A percentile compares a stretch with the other conserved stretches of the same genome.
Conservation (phyloP, 805 yeast species). For the Sungouiozyma ichnusensis region DNA sequence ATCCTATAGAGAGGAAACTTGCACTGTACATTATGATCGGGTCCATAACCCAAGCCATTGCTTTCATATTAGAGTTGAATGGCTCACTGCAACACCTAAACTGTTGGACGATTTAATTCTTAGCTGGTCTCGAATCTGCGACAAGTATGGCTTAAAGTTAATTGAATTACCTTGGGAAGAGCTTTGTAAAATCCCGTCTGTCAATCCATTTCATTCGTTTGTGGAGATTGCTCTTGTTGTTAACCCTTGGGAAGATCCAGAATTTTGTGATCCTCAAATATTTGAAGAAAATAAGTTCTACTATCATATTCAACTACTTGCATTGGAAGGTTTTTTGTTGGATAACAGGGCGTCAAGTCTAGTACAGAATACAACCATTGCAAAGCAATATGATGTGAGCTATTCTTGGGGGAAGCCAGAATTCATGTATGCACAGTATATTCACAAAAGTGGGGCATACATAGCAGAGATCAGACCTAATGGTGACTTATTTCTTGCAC, state of each 20-base stretch:
- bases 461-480: conserved; percentile 76
- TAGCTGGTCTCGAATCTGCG: conserved; percentile 74
- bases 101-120: conserved; percentile 68
- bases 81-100: conserved; percentile 86
- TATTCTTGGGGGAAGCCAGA: conserved; percentile 90
- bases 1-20: conserved; percentile 67
- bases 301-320: conserved; percentile 68
- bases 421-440: conserved; percentile 77
- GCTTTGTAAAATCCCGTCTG: conserved; percentile 58
- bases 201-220: conserved; percentile 83
- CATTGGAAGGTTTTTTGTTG: conserved; percentile 60
- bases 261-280: conserved; percentile 35
- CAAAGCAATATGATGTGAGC: conserved; percentile 44
- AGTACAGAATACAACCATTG: conserved; percentile 36
- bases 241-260: conserved; percentile 61
- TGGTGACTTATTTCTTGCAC: conserved; percentile 73
- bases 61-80: conserved; percentile 81
- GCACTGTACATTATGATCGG: conserved; percentile 79
- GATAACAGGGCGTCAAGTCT: conserved; percentile 71
- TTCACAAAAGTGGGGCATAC: conserved; percentile 82
- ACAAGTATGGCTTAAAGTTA: conserved; percentile 65
- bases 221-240: conserved; percentile 56
- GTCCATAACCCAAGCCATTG: conserved; percentile 94
- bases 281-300: conserved; percentile 47
- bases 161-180: conserved; percentile 93